Evolutionary conservation across 768 basidiomycete species (phyloP).

Genomic region (Leccinellum rugosiceps): DNA sequence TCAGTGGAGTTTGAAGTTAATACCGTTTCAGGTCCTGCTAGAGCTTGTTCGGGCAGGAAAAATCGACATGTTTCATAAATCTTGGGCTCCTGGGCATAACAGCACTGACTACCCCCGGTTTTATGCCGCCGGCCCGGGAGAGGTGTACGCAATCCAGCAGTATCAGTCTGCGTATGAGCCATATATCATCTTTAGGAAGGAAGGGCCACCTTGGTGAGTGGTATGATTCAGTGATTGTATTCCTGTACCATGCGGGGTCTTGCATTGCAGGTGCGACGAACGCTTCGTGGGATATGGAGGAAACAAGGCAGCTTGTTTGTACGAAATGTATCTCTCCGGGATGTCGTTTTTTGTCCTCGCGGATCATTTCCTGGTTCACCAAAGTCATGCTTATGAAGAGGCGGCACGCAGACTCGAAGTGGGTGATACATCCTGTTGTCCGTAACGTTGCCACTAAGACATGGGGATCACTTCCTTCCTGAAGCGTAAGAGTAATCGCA

Average conservation of each 20-base stretch:
- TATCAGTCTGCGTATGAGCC: constrained; percentile 89
- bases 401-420: constrained; percentile 69
- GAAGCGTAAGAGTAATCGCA: constrained; percentile 73
- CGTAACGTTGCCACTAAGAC: not conserved
- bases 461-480: too few relatives aligned
- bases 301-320: constrained; percentile 90
- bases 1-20: not conserved
- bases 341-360: constrained; percentile 79
- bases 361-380: constrained; percentile 88
- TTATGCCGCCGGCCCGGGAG: constrained; percentile 56
- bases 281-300: constrained; percentile 89
- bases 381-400: constrained; percentile 82
- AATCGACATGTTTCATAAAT: constrained; percentile 74
- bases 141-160: constrained; percentile 68
- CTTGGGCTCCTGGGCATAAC: constrained; percentile 78
- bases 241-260: not conserved
- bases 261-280: constrained; percentile 75
- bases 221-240: not conserved
- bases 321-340: constrained; percentile 87
- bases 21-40: constrained; percentile 45
- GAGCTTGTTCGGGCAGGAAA: constrained; percentile 52
- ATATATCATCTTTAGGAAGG: constrained; percentile 78
- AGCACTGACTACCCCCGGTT: constrained; percentile 75
- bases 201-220: constrained; percentile 69
- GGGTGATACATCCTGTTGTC: not conserved